These are phyloP conservation scores for Clitoria ternatea DNA, from an alignment of 306 rosid species.

Conservation along the genomic window DNA sequence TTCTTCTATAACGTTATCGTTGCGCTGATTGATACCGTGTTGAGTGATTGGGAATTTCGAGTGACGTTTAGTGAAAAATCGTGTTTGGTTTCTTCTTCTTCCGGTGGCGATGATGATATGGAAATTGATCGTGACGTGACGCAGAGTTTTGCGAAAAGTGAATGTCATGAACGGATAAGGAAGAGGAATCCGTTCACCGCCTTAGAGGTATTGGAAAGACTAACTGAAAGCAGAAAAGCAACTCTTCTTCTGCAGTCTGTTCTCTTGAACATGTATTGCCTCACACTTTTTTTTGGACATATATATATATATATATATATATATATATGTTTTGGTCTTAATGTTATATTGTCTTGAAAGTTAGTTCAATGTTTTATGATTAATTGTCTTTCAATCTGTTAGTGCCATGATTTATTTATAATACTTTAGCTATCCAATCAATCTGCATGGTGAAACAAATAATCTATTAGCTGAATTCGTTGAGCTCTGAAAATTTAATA, in stretches of 20 bases:
- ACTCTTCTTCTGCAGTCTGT: constrained; percentile 60
- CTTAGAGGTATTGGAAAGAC: constrained; percentile 60
- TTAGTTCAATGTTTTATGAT: constrained; percentile 1
- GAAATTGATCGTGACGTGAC: constrained; percentile 43
- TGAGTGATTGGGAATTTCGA: constrained; percentile 58
- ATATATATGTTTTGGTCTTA: not conserved
- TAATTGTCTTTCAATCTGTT: constrained; percentile 11
- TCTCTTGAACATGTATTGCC: constrained; percentile 60
- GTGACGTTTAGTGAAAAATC: constrained; percentile 33
- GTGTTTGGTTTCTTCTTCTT: constrained; percentile 25
- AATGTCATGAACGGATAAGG: constrained; percentile 42
- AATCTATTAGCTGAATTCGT: not conserved
- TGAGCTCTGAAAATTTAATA: not conserved
- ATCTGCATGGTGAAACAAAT: not conserved
- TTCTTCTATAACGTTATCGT: constrained; percentile 44
- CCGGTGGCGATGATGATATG: constrained; percentile 13
- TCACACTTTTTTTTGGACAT: too few relatives aligned
- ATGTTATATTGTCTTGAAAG: constrained; percentile 16
- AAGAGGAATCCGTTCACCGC: constrained; percentile 51
- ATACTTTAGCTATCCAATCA: not conserved
- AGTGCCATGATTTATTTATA: not conserved
- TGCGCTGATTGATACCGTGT: constrained; percentile 51
- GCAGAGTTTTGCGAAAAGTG: constrained; percentile 24
- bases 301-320: too few relatives aligned
- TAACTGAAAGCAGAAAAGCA: constrained; percentile 61